Evolutionary conservation across 2,329 filamentous ascomycete genomes (phyloP), one percentile per base, ranked within the genome.

Genomic region (Ustulina deusta): DNA sequence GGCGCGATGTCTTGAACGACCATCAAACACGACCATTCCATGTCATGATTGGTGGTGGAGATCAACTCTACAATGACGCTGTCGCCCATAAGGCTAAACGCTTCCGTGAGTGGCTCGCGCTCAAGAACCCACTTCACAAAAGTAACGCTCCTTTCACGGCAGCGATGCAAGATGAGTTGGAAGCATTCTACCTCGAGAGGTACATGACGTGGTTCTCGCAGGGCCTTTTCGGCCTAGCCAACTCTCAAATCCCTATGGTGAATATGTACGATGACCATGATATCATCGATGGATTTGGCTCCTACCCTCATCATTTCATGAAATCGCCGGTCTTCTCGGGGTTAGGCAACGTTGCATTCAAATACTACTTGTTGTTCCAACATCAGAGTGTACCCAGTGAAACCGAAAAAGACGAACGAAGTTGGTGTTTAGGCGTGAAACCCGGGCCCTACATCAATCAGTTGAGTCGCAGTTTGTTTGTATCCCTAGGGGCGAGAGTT

Each of bases 281-380:
- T 73, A 92, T 94, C 73, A 94, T 94, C 71, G 91, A 94, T 79
- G 96, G 97, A 0, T 99, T 91, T 77, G 96, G 96, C 6, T 97
- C 94, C 0, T 99, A 98, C 78, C 90, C 94, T 3, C 88, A 97
- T 72, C 89, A 93, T 72, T 96, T 97, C 76, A 98, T 97, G 93
- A 89, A 87, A 71, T 93, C 93, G 2, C 91, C 93, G 0, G 93
- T 98, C 0, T 97, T 99, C 78, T 91, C 90, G 1, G 96, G 97
- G 0, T 81, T 99, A 9, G 97, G 96, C 2, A 92, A 91, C 42
- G 89, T 98, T 57, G 95, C 95, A 0, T 98, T 96, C 87, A 99
- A 99, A 79, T 99, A 98, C 81, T 99, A 99, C 76, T 91, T 99
- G 90, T 86, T 99, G 9, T 99, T 99, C 82, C 96, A 99, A 79